These are phyloP conservation scores for Bolboschoenus planiculmis DNA, from an alignment of 176 grass and related monocot genomes.

Conservation along the genomic window DNA sequence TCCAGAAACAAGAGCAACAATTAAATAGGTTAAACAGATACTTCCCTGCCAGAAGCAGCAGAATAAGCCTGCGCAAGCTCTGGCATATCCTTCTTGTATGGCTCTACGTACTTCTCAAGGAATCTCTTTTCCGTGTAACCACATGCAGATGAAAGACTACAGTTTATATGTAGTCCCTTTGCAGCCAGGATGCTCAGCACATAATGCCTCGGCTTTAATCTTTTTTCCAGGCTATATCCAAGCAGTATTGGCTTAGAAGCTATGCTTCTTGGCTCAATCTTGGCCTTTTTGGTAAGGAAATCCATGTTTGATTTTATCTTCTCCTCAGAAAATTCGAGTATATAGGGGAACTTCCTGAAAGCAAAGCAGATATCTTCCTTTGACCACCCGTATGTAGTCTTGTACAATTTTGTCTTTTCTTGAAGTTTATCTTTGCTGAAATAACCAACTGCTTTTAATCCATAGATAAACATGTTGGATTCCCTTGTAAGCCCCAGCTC, in stretches of 20 bases:
- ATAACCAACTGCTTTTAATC: not conserved
- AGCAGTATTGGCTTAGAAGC: not conserved
- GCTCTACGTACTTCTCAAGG: not conserved
- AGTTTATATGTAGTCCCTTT: not conserved
- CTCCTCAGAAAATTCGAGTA: not conserved
- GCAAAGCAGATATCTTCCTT: not conserved
- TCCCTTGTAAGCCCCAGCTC: not conserved
- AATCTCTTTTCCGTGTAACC: not conserved
- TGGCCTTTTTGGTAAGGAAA: slow-evolving; percentile 2
- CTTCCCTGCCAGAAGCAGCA: not conserved
- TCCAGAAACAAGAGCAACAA: too few species aligned
- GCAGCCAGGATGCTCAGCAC: not conserved
- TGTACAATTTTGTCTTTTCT: not conserved
- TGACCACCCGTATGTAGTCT: not conserved
- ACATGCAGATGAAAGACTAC: not conserved
- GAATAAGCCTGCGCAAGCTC: not conserved
- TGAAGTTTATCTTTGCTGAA: not conserved
- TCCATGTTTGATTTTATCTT: not conserved
- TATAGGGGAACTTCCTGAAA: not conserved
- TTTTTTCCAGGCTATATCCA: not conserved
- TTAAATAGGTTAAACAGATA: too few species aligned
- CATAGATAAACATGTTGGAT: not conserved
- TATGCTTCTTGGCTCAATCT: not conserved
- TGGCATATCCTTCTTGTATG: slow-evolving; percentile 2
- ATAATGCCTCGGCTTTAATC: slow-evolving; percentile 5